phyloP scores from a whole-genome alignment of 2,329 filamentous ascomycete species.

The Graphium sp. region DNA sequence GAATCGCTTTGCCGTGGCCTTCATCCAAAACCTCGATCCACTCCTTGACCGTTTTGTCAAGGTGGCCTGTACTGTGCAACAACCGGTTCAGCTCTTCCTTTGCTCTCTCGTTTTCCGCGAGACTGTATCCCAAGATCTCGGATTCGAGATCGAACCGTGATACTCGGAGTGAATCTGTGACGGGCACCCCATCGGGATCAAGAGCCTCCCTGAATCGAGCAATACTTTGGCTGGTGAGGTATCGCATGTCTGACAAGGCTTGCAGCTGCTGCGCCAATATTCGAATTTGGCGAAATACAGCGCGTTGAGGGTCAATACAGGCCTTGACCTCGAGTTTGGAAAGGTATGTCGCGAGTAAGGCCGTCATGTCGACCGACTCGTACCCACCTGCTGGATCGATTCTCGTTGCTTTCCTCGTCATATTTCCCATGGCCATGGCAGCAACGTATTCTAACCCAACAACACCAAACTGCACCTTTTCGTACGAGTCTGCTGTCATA shows the following conservation, averaged over 20 bases:
- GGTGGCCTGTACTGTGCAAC: background rate
- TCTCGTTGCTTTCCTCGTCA: background rate
- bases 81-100: background rate
- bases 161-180: background rate
- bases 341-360: background rate
- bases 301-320: slow-evolving; percentile 5
- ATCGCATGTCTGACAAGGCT: slow-evolving; percentile 5
- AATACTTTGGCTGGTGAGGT: slow-evolving; percentile 3
- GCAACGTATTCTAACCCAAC: background rate
- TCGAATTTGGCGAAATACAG: slow-evolving; percentile 8
- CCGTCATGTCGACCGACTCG: background rate
- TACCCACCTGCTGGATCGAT: background rate
- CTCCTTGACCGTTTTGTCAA: slow-evolving; percentile 10
- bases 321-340: slow-evolving; percentile 5
- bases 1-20: slow-evolving; percentile 13
- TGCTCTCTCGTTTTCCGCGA: background rate
- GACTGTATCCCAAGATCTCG: background rate
- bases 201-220: background rate
- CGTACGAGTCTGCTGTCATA: background rate
- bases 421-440: background rate
- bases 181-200: background rate
- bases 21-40: slow-evolving; percentile 12
- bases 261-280: slow-evolving; percentile 8
- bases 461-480: background rate
- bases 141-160: background rate